Conservation (phyloP, 371 early-diverging fungal species). For the Mortierella sp. region DNA sequence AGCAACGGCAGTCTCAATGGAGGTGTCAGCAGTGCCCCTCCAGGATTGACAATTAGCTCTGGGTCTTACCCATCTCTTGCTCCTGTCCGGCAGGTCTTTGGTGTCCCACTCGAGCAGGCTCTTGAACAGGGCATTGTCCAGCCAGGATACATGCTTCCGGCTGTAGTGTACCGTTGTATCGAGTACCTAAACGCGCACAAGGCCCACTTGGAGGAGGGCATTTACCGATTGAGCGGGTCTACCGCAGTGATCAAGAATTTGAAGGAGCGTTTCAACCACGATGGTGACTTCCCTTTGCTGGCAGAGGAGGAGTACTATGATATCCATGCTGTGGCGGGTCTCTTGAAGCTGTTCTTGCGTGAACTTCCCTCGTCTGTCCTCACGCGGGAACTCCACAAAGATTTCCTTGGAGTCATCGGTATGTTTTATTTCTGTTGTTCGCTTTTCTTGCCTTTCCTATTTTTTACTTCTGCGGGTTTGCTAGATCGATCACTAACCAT, state of each 20-base stretch:
- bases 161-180: conserved; percentile 95
- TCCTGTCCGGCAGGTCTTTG: conserved; percentile 75
- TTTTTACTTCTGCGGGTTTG: not conserved
- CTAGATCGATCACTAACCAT: not conserved
- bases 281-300: conserved; percentile 64
- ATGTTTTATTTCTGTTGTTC: conserved; percentile 16
- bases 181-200: conserved; percentile 93
- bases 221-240: conserved; percentile 96
- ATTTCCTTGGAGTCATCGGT: conserved; percentile 85
- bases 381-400: conserved; percentile 81
- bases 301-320: conserved; percentile 78
- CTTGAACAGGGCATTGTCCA: conserved; percentile 73
- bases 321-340: conserved; percentile 92
- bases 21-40: conserved; percentile 1
- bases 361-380: conserved; percentile 91
- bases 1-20: conserved; percentile 9
- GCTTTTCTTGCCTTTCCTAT: not conserved
- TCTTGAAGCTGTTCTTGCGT: conserved; percentile 93
- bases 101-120: conserved; percentile 77
- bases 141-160: conserved; percentile 87
- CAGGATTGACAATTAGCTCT: conserved; percentile 1
- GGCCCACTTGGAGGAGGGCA: conserved; percentile 91
- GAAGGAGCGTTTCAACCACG: conserved; percentile 83
- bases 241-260: conserved; percentile 77
- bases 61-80: conserved; percentile 24